phyloP scores from a whole-genome alignment of 148 eudicot species.

The Fagopyrum tataricum region DNA sequence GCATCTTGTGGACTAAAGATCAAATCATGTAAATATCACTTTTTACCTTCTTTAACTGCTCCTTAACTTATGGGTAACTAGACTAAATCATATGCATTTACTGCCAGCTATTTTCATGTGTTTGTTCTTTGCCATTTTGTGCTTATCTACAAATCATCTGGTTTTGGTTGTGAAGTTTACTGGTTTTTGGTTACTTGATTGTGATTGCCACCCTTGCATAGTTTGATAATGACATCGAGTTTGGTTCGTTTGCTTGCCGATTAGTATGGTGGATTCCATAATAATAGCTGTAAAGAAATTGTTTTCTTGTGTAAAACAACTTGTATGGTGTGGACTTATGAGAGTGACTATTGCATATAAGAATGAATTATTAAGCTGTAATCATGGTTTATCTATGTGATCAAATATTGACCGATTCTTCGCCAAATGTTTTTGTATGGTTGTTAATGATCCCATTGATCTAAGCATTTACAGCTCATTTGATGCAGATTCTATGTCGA shows the following conservation, averaged over 20 bases:
- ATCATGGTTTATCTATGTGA: background rate
- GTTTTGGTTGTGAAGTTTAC: background rate
- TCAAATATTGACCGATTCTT: too few relatives aligned
- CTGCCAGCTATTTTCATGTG: too few relatives aligned
- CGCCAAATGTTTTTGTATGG: too few relatives aligned
- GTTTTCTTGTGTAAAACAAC: background rate
- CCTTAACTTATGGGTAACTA: too few relatives aligned
- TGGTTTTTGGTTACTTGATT: conserved; percentile 5
- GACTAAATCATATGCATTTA: too few relatives aligned
- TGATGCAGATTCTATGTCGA: conserved; percentile 26
- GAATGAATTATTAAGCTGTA: background rate
- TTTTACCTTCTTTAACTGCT: too few relatives aligned
- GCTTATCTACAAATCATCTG: background rate
- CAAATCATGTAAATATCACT: conserved; percentile 47
- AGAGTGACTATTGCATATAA: background rate
- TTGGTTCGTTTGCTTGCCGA: background rate
- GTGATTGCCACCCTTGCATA: background rate
- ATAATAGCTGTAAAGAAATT: background rate
- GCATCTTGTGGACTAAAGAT: conserved; percentile 74
- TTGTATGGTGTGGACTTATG: background rate
- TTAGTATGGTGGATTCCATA: background rate
- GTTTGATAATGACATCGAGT: background rate
- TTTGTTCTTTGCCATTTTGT: background rate
- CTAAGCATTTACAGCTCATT: too few relatives aligned
- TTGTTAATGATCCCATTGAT: too few relatives aligned